Conservation (phyloP, 1,284 basidiomycete species). For the Mrakiaceae sp. region DNA sequence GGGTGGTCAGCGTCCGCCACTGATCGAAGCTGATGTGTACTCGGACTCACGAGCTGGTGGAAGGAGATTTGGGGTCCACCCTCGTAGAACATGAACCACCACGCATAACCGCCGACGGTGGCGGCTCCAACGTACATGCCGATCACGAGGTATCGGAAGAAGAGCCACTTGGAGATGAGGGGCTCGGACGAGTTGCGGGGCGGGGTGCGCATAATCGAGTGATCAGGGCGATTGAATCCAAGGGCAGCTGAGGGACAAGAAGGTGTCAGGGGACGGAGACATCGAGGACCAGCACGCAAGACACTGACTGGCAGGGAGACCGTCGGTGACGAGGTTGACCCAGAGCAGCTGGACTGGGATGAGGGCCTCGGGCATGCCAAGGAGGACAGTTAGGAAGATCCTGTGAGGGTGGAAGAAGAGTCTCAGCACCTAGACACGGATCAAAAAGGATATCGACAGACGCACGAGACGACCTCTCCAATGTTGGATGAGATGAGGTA, state of each 20-base stretch:
- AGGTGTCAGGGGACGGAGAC: too few relatives aligned
- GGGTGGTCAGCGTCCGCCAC: not conserved
- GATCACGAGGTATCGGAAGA: slow-evolving; percentile 88
- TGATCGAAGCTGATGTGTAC: slow-evolving; percentile 5
- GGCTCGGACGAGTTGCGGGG: slow-evolving; percentile 82
- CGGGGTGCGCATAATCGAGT: slow-evolving; percentile 88
- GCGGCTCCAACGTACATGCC: slow-evolving; percentile 89
- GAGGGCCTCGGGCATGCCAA: slow-evolving; percentile 97
- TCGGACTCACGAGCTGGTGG: slow-evolving; percentile 66
- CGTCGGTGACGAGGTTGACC: slow-evolving; percentile 76
- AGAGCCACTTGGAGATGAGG: slow-evolving; percentile 83
- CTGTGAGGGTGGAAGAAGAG: slow-evolving; percentile 30
- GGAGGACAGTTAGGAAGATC: slow-evolving; percentile 91
- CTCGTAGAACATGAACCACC: slow-evolving; percentile 93
- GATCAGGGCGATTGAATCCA: slow-evolving; percentile 93
- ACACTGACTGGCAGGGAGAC: slow-evolving; percentile 62
- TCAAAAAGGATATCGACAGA: not conserved
- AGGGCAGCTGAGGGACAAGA: slow-evolving; percentile 49
- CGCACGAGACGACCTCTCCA: slow-evolving; percentile 82
- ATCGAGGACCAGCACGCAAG: too few relatives aligned
- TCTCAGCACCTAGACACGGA: slow-evolving; percentile 14
- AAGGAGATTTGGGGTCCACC: slow-evolving; percentile 88
- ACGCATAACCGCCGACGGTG: slow-evolving; percentile 92
- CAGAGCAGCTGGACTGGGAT: slow-evolving; percentile 96
- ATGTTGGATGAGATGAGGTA: slow-evolving; percentile 83